A percentile compares a stretch with the other conserved stretches of the same genome.
These are phyloP conservation scores for Geotrichum australiense DNA, from an alignment of 1,139 yeast genomes.

Conservation along the genomic window DNA sequence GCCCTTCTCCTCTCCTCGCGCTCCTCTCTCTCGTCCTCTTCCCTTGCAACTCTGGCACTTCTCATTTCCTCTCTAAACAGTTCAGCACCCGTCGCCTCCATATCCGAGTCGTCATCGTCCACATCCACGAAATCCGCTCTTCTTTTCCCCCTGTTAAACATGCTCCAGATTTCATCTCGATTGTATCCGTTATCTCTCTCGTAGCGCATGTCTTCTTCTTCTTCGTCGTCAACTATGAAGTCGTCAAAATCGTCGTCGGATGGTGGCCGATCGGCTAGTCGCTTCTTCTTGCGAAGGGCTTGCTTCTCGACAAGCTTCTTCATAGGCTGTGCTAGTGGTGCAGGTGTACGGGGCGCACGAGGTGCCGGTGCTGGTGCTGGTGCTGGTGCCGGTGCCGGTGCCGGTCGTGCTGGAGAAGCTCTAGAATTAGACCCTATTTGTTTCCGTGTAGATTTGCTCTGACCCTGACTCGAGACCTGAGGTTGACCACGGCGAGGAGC, in stretches of 20 bases:
- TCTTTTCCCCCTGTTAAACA: constrained; percentile 62
- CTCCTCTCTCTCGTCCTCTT: constrained; percentile 61
- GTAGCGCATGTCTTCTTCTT: constrained; percentile 24
- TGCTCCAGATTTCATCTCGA: constrained; percentile 82
- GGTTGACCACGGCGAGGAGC: constrained; percentile 3
- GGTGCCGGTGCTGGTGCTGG: constrained; percentile 14
- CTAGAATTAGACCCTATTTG: neutral
- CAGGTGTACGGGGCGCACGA: constrained; percentile 23
- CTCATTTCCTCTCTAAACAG: constrained; percentile 71
- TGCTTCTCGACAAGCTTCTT: constrained; percentile 25
- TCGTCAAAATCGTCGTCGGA: constrained; percentile 32
- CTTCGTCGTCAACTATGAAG: constrained; percentile 34
- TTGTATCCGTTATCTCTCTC: constrained; percentile 45
- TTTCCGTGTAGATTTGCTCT: constrained; percentile 8
- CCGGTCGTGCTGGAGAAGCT: neutral
- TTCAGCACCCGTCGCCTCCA: constrained; percentile 94
- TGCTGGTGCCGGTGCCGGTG: neutral
- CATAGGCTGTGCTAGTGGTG: constrained; percentile 31
- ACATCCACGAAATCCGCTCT: constrained; percentile 41
- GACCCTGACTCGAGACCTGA: neutral
- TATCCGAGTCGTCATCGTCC: constrained; percentile 63
- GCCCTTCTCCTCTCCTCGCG: constrained; percentile 48
- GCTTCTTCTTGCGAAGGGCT: constrained; percentile 14
- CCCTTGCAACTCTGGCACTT: constrained; percentile 53
- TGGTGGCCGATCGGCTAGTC: constrained; percentile 10